Evolutionary conservation across 164 flowering plant species (phyloP).

Genomic region (Berberis thunbergii): DNA sequence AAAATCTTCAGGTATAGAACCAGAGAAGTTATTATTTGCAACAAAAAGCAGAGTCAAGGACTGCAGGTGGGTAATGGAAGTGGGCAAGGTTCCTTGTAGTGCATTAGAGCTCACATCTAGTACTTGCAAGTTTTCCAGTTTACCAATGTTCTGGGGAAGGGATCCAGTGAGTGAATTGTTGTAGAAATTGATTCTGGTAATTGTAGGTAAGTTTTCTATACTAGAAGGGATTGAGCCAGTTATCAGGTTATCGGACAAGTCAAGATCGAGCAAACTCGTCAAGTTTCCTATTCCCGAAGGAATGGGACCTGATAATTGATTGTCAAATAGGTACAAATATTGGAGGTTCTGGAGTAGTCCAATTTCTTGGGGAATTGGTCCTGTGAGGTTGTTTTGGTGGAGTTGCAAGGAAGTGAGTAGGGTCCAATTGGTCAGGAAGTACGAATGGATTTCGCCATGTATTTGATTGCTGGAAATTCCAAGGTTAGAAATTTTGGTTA

Average conservation of each 20-base stretch:
- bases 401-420: slow-evolving; percentile 21
- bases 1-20: background rate
- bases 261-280: too few relatives aligned
- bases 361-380: slow-evolving; percentile 21
- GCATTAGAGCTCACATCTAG: background rate
- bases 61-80: background rate
- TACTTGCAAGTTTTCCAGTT: background rate
- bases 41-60: slow-evolving; percentile 3
- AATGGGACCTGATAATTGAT: too few relatives aligned
- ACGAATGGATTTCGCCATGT: too few relatives aligned
- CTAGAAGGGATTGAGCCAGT: slow-evolving; percentile 8
- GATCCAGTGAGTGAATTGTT: slow-evolving; percentile 1
- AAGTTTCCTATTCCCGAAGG: too few relatives aligned
- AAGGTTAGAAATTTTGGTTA: too few relatives aligned
- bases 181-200: background rate
- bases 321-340: slow-evolving; percentile 7
- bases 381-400: slow-evolving; percentile 10
- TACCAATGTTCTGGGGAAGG: slow-evolving; percentile 8
- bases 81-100: slow-evolving; percentile 3
- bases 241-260: too few relatives aligned
- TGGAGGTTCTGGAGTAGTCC: slow-evolving; percentile 10
- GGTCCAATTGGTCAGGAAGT: too few relatives aligned
- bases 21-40: background rate
- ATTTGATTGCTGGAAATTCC: too few relatives aligned
- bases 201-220: background rate